Percentiles rank a stretch among this genome's conserved stretches.
Evolutionary conservation across 148 eudicot species (phyloP).

Genomic region (Amaranthus cruentus): DNA sequence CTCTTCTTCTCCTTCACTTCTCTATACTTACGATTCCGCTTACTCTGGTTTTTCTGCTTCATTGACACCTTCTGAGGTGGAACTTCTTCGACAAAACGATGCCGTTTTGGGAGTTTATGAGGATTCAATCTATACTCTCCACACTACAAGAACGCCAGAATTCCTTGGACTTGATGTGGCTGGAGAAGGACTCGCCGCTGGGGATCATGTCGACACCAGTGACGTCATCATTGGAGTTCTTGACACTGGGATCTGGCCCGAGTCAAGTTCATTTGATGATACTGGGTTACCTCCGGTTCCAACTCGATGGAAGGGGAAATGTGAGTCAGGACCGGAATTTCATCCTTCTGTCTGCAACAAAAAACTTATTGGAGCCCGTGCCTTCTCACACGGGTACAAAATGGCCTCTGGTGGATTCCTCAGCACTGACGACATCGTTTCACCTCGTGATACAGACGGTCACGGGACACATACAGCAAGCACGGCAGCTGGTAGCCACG

Average conservation of each 20-base stretch:
- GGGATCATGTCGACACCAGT: constrained; percentile 12
- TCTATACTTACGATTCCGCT: constrained; percentile 60
- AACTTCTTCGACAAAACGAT: constrained; percentile 31
- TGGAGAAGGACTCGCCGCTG: constrained; percentile 6
- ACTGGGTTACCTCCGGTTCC: constrained; percentile 44
- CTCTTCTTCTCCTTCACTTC: constrained; percentile 18
- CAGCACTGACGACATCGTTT: constrained; percentile 29
- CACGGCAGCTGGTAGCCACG: constrained; percentile 68
- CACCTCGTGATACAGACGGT: constrained; percentile 73
- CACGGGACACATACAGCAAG: constrained; percentile 92
- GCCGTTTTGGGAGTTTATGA: constrained; percentile 60
- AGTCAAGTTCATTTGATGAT: constrained; percentile 56
- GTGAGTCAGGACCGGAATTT: constrained; percentile 51
- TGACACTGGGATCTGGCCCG: constrained; percentile 89
- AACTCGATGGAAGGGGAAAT: constrained; percentile 51
- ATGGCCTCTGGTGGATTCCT: constrained; percentile 41
- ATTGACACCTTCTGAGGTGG: constrained; percentile 31
- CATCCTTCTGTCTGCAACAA: constrained; percentile 38
- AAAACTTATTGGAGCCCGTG: constrained; percentile 65
- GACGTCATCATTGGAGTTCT: constrained; percentile 71
- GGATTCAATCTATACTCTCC: constrained; percentile 54
- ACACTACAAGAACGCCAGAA: constrained; percentile 80
- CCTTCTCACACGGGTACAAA: constrained; percentile 50
- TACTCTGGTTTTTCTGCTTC: constrained; percentile 74
- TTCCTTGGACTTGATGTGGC: constrained; percentile 57